Conservation (phyloP, 805 yeast species). For the Kurtzmaniella fragi region DNA sequence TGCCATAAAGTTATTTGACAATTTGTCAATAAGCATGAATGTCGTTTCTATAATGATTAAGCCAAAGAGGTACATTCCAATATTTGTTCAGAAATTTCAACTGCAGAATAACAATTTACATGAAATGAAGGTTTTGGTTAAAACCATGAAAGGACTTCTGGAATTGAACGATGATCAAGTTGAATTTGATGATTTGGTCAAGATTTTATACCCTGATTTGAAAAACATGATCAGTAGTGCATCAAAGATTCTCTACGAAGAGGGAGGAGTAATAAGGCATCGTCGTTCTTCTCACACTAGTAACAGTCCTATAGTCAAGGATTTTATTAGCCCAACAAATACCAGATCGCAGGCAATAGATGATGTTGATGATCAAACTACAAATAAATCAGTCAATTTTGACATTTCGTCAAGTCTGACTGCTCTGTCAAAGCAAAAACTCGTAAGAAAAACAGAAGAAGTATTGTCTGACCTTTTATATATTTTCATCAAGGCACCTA, state of each 20-base stretch:
- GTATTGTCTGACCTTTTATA: constrained; percentile 27
- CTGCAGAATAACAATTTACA: constrained; percentile 17
- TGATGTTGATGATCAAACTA: background rate
- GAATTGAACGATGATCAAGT: constrained; percentile 16
- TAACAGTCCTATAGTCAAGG: no score
- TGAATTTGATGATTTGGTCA: constrained; percentile 20
- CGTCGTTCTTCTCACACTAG: background rate
- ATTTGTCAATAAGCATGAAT: constrained; percentile 22
- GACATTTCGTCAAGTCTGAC: background rate
- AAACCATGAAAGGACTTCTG: constrained; percentile 26
- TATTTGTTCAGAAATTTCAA: constrained; percentile 18
- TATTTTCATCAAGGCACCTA: constrained; percentile 29
- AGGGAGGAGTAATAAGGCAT: constrained; percentile 1
- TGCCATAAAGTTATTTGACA: constrained; percentile 13
- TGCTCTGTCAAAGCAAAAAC: constrained; percentile 1
- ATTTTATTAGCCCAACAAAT: no score
- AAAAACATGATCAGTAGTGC: constrained; percentile 22
- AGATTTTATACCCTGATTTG: constrained; percentile 16
- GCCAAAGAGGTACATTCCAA: constrained; percentile 24
- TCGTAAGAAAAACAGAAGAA: constrained; percentile 18
- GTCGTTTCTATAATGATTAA: constrained; percentile 32
- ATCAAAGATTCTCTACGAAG: constrained; percentile 18
- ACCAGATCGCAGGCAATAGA: background rate
- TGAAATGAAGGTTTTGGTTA: constrained; percentile 21
- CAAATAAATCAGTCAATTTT: background rate